A percentile compares a stretch with the other conserved stretches of the same genome.
Conservation (phyloP, 192 early-diverging fungal genomes). For the Rhizoclosmatium sp. region DNA sequence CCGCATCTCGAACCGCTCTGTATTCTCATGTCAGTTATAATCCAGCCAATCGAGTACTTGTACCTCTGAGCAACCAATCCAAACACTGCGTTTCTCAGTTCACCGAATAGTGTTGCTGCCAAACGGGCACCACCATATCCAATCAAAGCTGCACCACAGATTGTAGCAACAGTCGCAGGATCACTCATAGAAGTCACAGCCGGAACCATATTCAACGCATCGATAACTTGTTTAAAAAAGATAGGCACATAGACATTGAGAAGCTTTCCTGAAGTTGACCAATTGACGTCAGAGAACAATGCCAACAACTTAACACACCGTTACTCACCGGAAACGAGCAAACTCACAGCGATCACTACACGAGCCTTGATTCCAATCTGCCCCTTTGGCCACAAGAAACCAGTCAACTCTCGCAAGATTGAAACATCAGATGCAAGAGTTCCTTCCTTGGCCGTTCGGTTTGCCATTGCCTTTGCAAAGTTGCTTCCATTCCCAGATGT, state of each 20-base stretch:
- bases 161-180: slow-evolving; percentile 66
- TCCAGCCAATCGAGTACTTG: slow-evolving; percentile 54
- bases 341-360: slow-evolving; percentile 81
- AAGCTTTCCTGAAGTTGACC: slow-evolving; percentile 50
- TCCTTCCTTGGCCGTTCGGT: not conserved
- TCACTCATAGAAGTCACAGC: slow-evolving; percentile 47
- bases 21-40: slow-evolving; percentile 85
- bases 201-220: slow-evolving; percentile 79
- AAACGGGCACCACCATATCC: slow-evolving; percentile 94
- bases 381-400: slow-evolving; percentile 93
- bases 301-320: slow-evolving; percentile 59
- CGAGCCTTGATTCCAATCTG: slow-evolving; percentile 83
- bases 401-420: slow-evolving; percentile 77
- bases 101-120: slow-evolving; percentile 81
- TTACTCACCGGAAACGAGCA: slow-evolving; percentile 70
- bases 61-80: slow-evolving; percentile 82
- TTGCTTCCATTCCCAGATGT: not conserved
- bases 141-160: slow-evolving; percentile 91
- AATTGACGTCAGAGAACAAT: not conserved
- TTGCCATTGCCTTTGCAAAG: not conserved
- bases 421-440: slow-evolving; percentile 53
- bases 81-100: slow-evolving; percentile 94
- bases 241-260: slow-evolving; percentile 96
- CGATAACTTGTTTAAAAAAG: slow-evolving; percentile 93
- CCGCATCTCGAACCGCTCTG: slow-evolving; percentile 87